phyloP scores from a whole-genome alignment of 2,329 filamentous ascomycete species.

The Penicillium sp. region DNA sequence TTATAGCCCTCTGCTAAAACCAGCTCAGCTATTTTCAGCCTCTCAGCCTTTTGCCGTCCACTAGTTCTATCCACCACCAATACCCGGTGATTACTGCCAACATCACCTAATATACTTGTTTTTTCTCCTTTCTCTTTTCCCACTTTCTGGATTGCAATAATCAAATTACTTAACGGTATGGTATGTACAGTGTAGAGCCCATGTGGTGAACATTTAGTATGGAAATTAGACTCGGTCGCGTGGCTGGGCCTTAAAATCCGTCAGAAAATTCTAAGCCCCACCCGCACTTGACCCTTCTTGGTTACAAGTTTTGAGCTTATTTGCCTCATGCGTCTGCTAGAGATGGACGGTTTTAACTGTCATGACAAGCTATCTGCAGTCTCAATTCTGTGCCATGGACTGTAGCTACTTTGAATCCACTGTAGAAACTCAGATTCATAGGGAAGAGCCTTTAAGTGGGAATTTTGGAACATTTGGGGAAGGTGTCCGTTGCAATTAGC shows the following conservation, averaged over 20 bases:
- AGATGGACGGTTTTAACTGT: not conserved
- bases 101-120: not conserved
- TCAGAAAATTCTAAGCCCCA: slow-evolving; percentile 1
- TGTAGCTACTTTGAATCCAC: not conserved
- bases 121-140: not conserved
- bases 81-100: not conserved
- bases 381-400: not conserved
- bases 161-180: not conserved
- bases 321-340: not conserved
- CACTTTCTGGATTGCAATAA: not conserved
- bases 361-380: not conserved
- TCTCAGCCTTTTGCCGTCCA: not conserved
- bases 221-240: not conserved
- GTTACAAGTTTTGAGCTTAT: not conserved
- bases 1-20: not conserved
- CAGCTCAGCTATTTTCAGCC: not conserved
- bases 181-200: not conserved
- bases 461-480: not conserved
- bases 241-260: not conserved
- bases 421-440: not conserved
- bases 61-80: not conserved
- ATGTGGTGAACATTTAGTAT: not conserved
- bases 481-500: not conserved
- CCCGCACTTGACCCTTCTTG: not conserved
- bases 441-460: not conserved